Evolutionary conservation across 164 flowering plant genomes (phyloP), one percentile per base, ranked within the genome.

Genomic region (Vitis vinifera): DNA sequence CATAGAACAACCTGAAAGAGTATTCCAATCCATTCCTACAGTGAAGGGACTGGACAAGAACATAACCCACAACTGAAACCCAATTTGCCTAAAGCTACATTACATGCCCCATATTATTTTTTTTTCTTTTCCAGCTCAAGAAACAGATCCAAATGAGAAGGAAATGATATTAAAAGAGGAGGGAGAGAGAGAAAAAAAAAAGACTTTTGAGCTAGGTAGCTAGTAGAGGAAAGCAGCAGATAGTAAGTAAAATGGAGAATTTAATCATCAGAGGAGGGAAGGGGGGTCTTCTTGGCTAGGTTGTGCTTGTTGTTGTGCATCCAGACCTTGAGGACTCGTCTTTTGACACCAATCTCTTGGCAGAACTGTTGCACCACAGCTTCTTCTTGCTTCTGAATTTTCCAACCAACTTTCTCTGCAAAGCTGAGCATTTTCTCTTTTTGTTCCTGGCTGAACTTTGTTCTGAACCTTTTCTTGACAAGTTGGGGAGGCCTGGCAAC

Each of bases 301-400:
- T 75, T 87, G 72, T 88, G 92, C 82, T 92, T 91, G 89, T 92
- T 92, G 80, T 92, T 92, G 75, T 92, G 98, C 98, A 92, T 92
- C 98, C 98, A 92, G 12, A 92, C 98, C 77, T 92, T 93, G 68
- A 93, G 89, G 16, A 93, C 98, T 70, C 97, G 83, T 73, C 97
- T 88, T 75, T 85, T 90, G 65, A 93, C 80, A 0, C 98, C 98
- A 81, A 91, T 74, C 73, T 93, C 95, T 69, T 91, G 93, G 62
- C 98, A 93, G 71, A 93, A 86, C 60, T 89, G 92, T 72, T 90
- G 95, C 78, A 93, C 92, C 62, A 81, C 88, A 8, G 70, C 48
- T 59, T 90, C 98, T 69, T 91, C 98, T 59, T 89, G 97, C 80
- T 85, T 93, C 79, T 91, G 98, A 30, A 93, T 86, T 70, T 85